Conservation (phyloP, 805 yeast species). For the Candida germanica region DNA sequence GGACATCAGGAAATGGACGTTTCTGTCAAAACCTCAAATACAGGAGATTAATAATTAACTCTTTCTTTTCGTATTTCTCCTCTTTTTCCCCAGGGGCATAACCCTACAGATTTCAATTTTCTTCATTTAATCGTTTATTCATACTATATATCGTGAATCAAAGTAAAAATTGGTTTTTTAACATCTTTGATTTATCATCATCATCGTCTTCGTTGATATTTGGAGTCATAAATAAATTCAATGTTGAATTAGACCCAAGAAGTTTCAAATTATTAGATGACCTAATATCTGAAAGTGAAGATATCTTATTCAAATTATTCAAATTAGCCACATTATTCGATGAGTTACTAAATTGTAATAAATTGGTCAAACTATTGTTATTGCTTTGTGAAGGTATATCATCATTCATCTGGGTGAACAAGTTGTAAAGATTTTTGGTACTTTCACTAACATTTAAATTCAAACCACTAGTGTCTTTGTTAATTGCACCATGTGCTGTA, state of each 20-base stretch:
- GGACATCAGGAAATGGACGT: no score
- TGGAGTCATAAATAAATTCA: slow-evolving; percentile 12
- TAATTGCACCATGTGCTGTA: slow-evolving; percentile 8
- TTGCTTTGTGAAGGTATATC: slow-evolving; percentile 17
- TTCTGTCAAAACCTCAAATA: no score
- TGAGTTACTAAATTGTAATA: slow-evolving; percentile 20
- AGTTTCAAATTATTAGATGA: slow-evolving; percentile 12
- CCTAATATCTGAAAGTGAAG: slow-evolving; percentile 12
- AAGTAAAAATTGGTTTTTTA: slow-evolving; percentile 12
- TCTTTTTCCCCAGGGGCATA: no score
- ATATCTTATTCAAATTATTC: slow-evolving; percentile 8
- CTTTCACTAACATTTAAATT: slow-evolving; percentile 23
- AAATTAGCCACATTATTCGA: slow-evolving; percentile 9
- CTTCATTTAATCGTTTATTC: no score
- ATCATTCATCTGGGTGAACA: slow-evolving; percentile 26
- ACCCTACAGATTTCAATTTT: no score
- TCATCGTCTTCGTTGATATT: slow-evolving; percentile 7
- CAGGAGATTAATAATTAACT: no score
- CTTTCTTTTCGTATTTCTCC: no score
- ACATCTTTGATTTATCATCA: slow-evolving; percentile 9
- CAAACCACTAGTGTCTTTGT: slow-evolving; percentile 11
- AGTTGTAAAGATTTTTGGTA: slow-evolving; percentile 27
- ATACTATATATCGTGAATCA: no score
- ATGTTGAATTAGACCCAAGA: slow-evolving; percentile 11
- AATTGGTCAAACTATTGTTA: slow-evolving; percentile 20